A percentile compares a stretch with the other conserved stretches of the same genome.
phyloP scores from a whole-genome alignment of 164 flowering plant species.

The Protea cynaroides region DNA sequence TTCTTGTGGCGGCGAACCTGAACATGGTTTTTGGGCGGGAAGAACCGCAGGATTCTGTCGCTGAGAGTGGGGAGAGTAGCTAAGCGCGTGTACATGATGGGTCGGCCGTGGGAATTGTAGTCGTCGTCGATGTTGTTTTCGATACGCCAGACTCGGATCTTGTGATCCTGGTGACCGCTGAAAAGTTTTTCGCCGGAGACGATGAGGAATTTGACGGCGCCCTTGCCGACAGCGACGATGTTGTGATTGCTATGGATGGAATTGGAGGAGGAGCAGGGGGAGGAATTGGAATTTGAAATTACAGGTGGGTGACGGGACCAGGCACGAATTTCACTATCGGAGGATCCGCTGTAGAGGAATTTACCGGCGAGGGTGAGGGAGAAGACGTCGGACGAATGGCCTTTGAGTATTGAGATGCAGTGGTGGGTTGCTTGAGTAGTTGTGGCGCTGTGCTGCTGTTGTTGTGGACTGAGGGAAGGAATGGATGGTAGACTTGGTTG shows the following conservation, averaged over 20 bases:
- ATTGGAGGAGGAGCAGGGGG: too few relatives aligned
- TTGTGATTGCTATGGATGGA: slow-evolving; percentile 3
- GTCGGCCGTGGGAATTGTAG: too few relatives aligned
- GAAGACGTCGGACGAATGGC: slow-evolving; percentile 51
- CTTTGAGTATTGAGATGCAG: slow-evolving; percentile 48
- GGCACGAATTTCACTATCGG: slow-evolving; percentile 34
- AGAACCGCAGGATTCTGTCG: slow-evolving; percentile 46
- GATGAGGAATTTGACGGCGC: slow-evolving; percentile 71
- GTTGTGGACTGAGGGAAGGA: slow-evolving; percentile 44
- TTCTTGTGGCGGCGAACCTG: slow-evolving; percentile 67
- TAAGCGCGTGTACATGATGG: slow-evolving; percentile 28
- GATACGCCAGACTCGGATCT: slow-evolving; percentile 78
- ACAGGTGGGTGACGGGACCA: slow-evolving; percentile 27
- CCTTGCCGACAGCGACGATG: slow-evolving; percentile 35
- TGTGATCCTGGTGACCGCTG: slow-evolving; percentile 83
- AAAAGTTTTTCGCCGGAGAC: slow-evolving; percentile 43
- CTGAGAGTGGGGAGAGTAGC: slow-evolving; percentile 75
- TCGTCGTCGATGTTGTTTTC: slow-evolving; percentile 11
- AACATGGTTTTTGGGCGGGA: slow-evolving; percentile 58
- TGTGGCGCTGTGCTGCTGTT: slow-evolving; percentile 6
- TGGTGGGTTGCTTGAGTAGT: slow-evolving; percentile 20
- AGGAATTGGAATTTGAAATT: too few relatives aligned
- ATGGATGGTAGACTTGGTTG: slow-evolving; percentile 61
- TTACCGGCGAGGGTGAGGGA: slow-evolving; percentile 51
- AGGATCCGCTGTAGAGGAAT: slow-evolving; percentile 54